A percentile compares a stretch with the other conserved stretches of the same genome.
Evolutionary conservation across 2,329 filamentous ascomycete genomes (phyloP).

Genomic region (Xylariaceae sp.): DNA sequence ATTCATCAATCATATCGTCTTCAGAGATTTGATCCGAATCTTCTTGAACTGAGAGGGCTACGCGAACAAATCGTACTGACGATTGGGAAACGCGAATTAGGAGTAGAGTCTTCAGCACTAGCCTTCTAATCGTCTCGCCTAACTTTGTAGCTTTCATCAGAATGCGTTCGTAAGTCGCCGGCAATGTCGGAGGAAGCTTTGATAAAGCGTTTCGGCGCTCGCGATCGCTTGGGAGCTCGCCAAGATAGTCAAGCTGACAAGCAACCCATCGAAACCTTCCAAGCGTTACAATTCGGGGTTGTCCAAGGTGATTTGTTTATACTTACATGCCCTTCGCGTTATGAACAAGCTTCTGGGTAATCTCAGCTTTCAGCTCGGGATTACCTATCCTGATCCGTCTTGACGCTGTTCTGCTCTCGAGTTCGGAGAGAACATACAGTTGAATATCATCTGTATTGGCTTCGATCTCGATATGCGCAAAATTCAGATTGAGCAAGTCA

Average conservation of each 20-base stretch:
- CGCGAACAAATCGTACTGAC: not conserved
- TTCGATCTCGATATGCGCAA: constrained; percentile 11
- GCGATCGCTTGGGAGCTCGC: constrained; percentile 11
- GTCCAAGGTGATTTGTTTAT: constrained; percentile 6
- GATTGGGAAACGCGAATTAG: not conserved
- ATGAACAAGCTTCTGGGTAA: constrained; percentile 4
- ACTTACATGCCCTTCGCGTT: constrained; percentile 17
- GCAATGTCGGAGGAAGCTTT: constrained; percentile 17
- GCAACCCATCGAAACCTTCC: constrained; percentile 14
- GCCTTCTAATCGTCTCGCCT: not conserved
- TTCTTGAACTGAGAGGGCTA: constrained; percentile 7
- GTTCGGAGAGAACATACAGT: constrained; percentile 16
- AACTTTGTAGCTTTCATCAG: constrained; percentile 3
- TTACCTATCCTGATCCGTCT: constrained; percentile 5
- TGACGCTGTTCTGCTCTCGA: constrained; percentile 4
- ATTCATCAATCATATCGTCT: constrained; percentile 9
- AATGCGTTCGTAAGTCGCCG: constrained; percentile 18
- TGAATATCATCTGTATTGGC: constrained; percentile 22
- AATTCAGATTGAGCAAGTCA: constrained; percentile 8
- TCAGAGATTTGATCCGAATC: constrained; percentile 2
- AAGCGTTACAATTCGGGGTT: constrained; percentile 9
- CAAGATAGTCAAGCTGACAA: constrained; percentile 21
- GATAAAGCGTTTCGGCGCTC: constrained; percentile 15
- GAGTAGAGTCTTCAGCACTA: constrained; percentile 6
- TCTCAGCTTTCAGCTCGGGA: constrained; percentile 5